Percentiles rank a stretch among this genome's conserved stretches.
Evolutionary conservation across 306 rosid genomes (phyloP).

Genomic region (Senna tora): DNA sequence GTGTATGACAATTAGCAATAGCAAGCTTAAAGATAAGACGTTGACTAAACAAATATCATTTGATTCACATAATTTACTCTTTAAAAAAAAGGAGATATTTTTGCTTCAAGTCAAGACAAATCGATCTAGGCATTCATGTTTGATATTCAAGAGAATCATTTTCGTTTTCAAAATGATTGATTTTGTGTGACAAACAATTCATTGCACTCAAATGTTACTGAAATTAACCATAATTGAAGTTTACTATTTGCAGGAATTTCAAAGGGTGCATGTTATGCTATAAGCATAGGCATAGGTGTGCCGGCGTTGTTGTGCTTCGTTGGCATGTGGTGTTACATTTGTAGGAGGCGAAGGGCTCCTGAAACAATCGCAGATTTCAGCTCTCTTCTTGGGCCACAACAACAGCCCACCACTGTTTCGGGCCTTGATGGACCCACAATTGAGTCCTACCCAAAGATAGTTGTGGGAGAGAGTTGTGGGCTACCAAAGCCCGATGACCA

Average conservation of each 20-base stretch:
- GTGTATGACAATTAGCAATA: neutral
- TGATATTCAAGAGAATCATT: no score
- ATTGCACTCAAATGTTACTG: neutral
- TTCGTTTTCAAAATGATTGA: neutral
- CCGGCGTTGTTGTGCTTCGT: conserved; percentile 47
- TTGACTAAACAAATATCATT: no score
- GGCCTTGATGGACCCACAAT: conserved; percentile 67
- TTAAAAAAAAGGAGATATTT: no score
- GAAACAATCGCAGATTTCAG: conserved; percentile 48
- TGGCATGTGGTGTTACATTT: conserved; percentile 47
- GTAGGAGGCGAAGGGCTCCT: conserved; percentile 38
- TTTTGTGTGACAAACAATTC: neutral
- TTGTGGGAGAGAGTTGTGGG: conserved; percentile 51
- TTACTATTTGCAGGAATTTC: conserved; percentile 53
- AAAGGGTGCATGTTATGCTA: conserved; percentile 47
- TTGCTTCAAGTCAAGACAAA: no score
- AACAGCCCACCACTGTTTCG: conserved; percentile 26
- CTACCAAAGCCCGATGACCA: conserved; percentile 53
- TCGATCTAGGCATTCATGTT: no score
- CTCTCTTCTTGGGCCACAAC: conserved; percentile 26
- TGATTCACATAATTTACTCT: no score
- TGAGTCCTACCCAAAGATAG: conserved; percentile 63
- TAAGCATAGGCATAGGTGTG: conserved; percentile 54
- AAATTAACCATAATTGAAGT: neutral
- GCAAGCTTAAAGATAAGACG: neutral